A percentile compares a stretch with the other conserved stretches of the same genome.
Conservation (phyloP, 768 basidiomycete genomes). For the Phaeotremella fagi region DNA sequence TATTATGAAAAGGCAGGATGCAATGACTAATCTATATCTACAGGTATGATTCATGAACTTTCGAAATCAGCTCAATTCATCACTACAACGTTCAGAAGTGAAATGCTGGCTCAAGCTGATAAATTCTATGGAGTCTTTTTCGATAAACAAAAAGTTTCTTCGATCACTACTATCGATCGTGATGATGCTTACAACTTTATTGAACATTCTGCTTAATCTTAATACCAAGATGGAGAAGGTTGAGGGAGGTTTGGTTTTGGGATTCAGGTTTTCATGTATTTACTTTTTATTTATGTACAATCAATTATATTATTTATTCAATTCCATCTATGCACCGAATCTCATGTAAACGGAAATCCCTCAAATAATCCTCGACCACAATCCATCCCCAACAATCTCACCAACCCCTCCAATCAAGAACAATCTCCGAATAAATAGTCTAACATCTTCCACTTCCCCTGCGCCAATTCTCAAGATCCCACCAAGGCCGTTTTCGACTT, state of each 20-base stretch:
- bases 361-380: slow-evolving; percentile 43
- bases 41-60: slow-evolving; percentile 90
- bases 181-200: slow-evolving; percentile 94
- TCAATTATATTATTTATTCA: too few species aligned
- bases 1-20: not conserved
- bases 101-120: slow-evolving; percentile 92
- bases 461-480: slow-evolving; percentile 71
- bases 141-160: slow-evolving; percentile 90
- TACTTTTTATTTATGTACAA: too few species aligned
- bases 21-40: slow-evolving; percentile 3
- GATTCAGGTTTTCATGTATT: not conserved
- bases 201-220: slow-evolving; percentile 52
- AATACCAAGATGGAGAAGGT: not conserved
- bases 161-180: slow-evolving; percentile 75
- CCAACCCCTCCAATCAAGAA: slow-evolving; percentile 47
- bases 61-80: slow-evolving; percentile 88
- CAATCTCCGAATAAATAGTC: slow-evolving; percentile 61
- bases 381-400: slow-evolving; percentile 38
- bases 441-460: slow-evolving; percentile 68
- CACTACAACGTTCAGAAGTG: slow-evolving; percentile 95
- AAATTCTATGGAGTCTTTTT: slow-evolving; percentile 97
- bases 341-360: too few species aligned
- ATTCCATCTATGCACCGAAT: too few species aligned
- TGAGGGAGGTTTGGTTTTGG: not conserved
- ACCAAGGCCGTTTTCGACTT: slow-evolving; percentile 53